Evolutionary conservation across 306 rosid genomes (phyloP), one percentile per base, ranked within the genome.

Genomic region (Sicyos baderoa): DNA sequence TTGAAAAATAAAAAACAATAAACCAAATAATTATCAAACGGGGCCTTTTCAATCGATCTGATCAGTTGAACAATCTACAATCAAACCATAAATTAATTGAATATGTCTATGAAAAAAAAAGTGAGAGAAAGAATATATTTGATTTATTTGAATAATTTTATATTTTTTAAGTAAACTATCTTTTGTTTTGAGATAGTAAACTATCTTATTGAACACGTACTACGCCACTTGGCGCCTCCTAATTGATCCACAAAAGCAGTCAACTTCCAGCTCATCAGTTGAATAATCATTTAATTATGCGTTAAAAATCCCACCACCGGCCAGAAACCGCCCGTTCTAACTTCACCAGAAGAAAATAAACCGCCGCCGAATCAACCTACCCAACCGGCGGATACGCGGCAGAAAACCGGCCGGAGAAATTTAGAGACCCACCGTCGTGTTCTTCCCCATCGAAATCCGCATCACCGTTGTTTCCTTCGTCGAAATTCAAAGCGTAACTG

Each of bases 401-500:
- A 22, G 95, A 91, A 67, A 79, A 93, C 68, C 96, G 88, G 40
- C 85, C 65, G 4, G 97, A 86, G 89, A 93, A 88, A 44, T 88
- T 81, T 8, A 83, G 86, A 23, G 76, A 75, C 5, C 82, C 77
- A 1, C 70, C 74, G 4, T 37, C 58, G 1, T 3, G 48, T 4
- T 79, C 86, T 23, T 74, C 83, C 6, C 75, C 85, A 2, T 76
- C 88, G 10, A 53, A 54, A 53, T 54, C 71, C 19, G 27, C 18
- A 68, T 78, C 77, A 21, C 81, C 83, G 72, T 77, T 81, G 9
- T 76, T 42, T 0, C 97, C 96, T 54, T 93, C 87, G 76, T 92
- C 96, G 84, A 93, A 93, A 67, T 93, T 93, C 80, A 93, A 75
- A 1, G 99, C 84, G 80, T 93, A 93, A 69, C 97, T 93, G 71